Evolutionary conservation across 768 basidiomycete genomes (phyloP).

Genomic region (Pilatotrama ljubarskyi): DNA sequence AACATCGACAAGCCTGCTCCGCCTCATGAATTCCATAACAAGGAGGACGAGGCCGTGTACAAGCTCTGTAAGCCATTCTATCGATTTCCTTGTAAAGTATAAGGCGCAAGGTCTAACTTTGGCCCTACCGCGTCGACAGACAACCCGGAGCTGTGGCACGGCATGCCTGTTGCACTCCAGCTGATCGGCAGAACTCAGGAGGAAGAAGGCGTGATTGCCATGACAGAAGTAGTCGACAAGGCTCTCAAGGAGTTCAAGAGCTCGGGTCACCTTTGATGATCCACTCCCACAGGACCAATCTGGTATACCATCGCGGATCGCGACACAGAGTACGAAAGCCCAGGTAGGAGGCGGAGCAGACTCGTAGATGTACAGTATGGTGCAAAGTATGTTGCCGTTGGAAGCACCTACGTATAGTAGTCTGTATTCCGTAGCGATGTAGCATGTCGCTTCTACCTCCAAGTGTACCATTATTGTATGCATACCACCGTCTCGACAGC

Average conservation of each 20-base stretch:
- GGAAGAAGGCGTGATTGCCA: conserved; percentile 53
- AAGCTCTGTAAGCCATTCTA: conserved; percentile 42
- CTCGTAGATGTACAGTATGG: too few relatives aligned
- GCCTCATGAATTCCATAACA: conserved; percentile 42
- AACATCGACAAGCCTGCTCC: conserved; percentile 37
- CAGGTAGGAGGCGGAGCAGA: too few relatives aligned
- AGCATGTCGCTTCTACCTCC: too few relatives aligned
- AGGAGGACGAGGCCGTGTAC: conserved; percentile 45
- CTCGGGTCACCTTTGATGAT: too few relatives aligned
- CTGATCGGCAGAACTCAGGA: conserved; percentile 48
- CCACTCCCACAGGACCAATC: too few relatives aligned
- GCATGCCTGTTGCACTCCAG: conserved; percentile 50
- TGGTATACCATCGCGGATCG: too few relatives aligned
- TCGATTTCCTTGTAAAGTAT: background rate
- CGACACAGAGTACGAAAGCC: too few relatives aligned
- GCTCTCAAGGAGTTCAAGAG: conserved; percentile 33
- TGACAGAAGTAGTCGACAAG: conserved; percentile 46
- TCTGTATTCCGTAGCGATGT: too few relatives aligned
- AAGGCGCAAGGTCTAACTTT: background rate
- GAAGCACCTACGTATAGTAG: too few relatives aligned
- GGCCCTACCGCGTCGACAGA: conserved; percentile 29
- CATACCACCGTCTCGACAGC: too few relatives aligned
- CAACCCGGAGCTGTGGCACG: conserved; percentile 45
- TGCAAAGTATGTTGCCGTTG: too few relatives aligned
- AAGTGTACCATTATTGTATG: too few relatives aligned